phyloP scores from a whole-genome alignment of 768 basidiomycete species.

The Lactifluus rugatus region DNA sequence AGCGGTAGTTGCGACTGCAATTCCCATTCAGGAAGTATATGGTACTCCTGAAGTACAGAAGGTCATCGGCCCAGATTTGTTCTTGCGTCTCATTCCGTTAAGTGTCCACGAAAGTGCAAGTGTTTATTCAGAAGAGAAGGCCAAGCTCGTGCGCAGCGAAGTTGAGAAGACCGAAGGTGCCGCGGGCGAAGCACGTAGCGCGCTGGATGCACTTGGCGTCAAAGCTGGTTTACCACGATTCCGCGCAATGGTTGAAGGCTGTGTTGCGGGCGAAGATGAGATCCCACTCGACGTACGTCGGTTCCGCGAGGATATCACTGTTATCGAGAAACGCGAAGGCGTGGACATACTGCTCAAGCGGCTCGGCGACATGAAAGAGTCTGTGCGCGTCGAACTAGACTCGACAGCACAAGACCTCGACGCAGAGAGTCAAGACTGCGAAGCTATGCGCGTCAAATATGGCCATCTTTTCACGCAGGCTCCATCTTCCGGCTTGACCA shows the following conservation, averaged over 20 bases:
- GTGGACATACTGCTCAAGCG: slow-evolving; percentile 55
- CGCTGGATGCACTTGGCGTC: slow-evolving; percentile 74
- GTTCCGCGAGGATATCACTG: slow-evolving; percentile 63
- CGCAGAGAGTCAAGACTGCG: slow-evolving; percentile 77
- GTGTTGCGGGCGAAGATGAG: slow-evolving; percentile 51
- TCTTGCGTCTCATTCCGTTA: slow-evolving; percentile 77
- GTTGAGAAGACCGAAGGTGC: slow-evolving; percentile 80
- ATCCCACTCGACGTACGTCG: slow-evolving; percentile 61
- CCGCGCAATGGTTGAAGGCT: slow-evolving; percentile 60
- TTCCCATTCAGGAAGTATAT: slow-evolving; percentile 93
- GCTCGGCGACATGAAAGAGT: slow-evolving; percentile 48
- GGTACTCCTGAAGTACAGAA: slow-evolving; percentile 85
- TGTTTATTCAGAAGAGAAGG: slow-evolving; percentile 98
- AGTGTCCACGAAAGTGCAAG: slow-evolving; percentile 94
- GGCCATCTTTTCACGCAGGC: slow-evolving; percentile 80
- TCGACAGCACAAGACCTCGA: slow-evolving; percentile 60
- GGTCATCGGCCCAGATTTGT: slow-evolving; percentile 88
- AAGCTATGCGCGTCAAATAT: slow-evolving; percentile 79
- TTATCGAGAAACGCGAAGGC: slow-evolving; percentile 58
- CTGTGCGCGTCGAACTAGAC: slow-evolving; percentile 53
- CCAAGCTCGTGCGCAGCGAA: slow-evolving; percentile 82
- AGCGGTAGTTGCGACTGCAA: slow-evolving; percentile 66
- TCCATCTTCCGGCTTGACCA: slow-evolving; percentile 67
- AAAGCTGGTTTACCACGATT: slow-evolving; percentile 60
- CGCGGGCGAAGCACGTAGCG: slow-evolving; percentile 70